Base-by-base conservation (phyloP, 768 basidiomycete genomes). In the Amanita brunnescens region DNA sequence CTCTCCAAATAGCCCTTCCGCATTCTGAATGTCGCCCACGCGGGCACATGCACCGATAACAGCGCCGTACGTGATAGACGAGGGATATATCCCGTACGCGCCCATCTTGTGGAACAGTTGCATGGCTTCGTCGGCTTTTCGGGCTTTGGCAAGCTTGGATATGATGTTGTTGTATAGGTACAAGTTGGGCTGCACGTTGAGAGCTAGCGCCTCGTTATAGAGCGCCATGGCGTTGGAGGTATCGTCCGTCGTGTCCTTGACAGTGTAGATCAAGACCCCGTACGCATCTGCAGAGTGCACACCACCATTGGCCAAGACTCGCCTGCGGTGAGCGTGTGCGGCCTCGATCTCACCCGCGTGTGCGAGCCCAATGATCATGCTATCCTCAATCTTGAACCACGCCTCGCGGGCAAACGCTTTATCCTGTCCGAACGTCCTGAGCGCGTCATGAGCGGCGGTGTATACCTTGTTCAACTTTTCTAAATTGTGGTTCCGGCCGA, bases 131-230 rank as follows among this genome's bases (percentile, higher is more conserved):
- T 96, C 93, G 0, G 92, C 91, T 67, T 95, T 95, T 57, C 96
- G 80, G 2, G 96, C 96, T 65, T 87, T 91, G 29, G 91, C 84
- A 8, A 99, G 78, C 70, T 95, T 94, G 56, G 90, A 92, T 67
- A 99, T 97, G 69, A 94, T 86, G 59, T 91, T 97, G 72, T 99
- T 98, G 74, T 87, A 99, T 34, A 99, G 78, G 69, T 86, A 99
- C 42, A 85, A 75, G 61, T 90, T 93, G 13, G 91, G 86, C 29
- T 61, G 57, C 34, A 95, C 87, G 7, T 82, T 81, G 23, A 79
- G 77, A 39, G 69, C 65, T 54, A 82, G 76, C 18, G 86, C 76
- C 65, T 99, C 94, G 24, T 83, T 70, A 70, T 85, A 98, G 26
- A 97, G 77, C 26, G 81, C 76, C 66, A 92, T 72, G 0, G 92